Evolutionary conservation across 345 rosid species (phyloP).

Genomic region (Microcos paniculata): DNA sequence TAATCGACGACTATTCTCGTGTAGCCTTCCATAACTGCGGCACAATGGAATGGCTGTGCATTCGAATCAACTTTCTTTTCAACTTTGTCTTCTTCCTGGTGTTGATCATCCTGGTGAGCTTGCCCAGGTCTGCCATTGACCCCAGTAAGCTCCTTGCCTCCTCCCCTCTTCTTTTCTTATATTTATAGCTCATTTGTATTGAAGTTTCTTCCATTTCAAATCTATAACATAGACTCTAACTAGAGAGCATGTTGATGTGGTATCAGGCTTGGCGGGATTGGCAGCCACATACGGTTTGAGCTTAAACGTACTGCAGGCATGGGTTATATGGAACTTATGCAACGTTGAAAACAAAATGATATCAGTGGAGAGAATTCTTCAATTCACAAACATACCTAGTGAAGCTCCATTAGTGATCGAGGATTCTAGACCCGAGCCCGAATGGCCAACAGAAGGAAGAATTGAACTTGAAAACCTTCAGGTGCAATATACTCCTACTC

Average conservation of each 20-base stretch:
- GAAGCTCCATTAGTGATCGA: constrained; percentile 57
- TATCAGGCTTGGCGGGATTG: constrained; percentile 66
- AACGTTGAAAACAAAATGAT: constrained; percentile 82
- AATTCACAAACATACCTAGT: constrained; percentile 50
- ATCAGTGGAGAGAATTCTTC: constrained; percentile 71
- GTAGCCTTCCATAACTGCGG: constrained; percentile 65
- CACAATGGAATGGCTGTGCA: constrained; percentile 85
- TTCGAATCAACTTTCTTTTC: constrained; percentile 81
- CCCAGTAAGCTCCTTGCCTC: constrained; percentile 53
- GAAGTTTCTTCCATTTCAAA: not conserved
- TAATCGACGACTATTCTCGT: constrained; percentile 62
- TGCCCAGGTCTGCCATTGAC: constrained; percentile 62
- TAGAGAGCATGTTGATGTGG: not conserved
- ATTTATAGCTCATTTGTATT: constrained; percentile 22
- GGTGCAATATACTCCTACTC: constrained; percentile 50
- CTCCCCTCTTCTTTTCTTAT: not conserved
- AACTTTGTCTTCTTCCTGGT: constrained; percentile 76
- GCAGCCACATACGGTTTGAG: constrained; percentile 63
- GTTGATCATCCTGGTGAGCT: constrained; percentile 63
- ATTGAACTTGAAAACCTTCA: constrained; percentile 51
- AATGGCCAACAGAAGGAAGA: constrained; percentile 58
- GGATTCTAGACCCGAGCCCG: constrained; percentile 34
- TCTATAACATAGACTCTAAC: not conserved
- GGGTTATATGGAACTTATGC: constrained; percentile 80
- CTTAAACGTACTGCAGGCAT: constrained; percentile 70